Evolutionary conservation across 169 alveolate species (phyloP).

Genomic region (Cryptosporidium baileyi): DNA sequence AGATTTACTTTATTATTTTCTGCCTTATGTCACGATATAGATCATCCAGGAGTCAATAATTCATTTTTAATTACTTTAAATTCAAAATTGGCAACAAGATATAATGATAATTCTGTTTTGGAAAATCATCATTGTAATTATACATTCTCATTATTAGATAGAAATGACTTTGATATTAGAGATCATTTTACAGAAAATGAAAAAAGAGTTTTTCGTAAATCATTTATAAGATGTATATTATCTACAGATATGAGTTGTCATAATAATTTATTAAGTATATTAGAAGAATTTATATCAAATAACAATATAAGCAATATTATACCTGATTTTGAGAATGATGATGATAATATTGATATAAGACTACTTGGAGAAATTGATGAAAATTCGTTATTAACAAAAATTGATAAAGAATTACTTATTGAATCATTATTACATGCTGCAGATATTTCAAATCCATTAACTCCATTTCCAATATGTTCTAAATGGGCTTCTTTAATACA

Average conservation of each 20-base stretch:
- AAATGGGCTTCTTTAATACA: slow-evolving; percentile 81
- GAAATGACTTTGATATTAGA: slow-evolving; percentile 69
- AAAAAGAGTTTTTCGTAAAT: slow-evolving; percentile 71
- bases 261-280: background rate
- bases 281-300: slow-evolving; percentile 32
- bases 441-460: slow-evolving; percentile 84
- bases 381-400: background rate
- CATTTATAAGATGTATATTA: slow-evolving; percentile 74
- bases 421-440: slow-evolving; percentile 82
- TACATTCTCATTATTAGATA: slow-evolving; percentile 7
- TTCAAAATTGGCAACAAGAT: slow-evolving; percentile 75
- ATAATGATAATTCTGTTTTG: slow-evolving; percentile 80
- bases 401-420: slow-evolving; percentile 71
- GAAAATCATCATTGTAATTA: slow-evolving; percentile 82
- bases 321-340: background rate
- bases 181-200: slow-evolving; percentile 70
- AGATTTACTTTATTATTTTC: slow-evolving; percentile 75
- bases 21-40: slow-evolving; percentile 85
- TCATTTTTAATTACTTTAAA: slow-evolving; percentile 71
- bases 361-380: slow-evolving; percentile 31
- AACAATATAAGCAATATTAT: background rate
- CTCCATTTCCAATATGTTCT: slow-evolving; percentile 79
- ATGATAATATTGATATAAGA: background rate
- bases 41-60: slow-evolving; percentile 85
- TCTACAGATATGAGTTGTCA: slow-evolving; percentile 79